Conservation (phyloP, 352 stramenopile genomes). For the Globisporangium cylindrosporum region DNA sequence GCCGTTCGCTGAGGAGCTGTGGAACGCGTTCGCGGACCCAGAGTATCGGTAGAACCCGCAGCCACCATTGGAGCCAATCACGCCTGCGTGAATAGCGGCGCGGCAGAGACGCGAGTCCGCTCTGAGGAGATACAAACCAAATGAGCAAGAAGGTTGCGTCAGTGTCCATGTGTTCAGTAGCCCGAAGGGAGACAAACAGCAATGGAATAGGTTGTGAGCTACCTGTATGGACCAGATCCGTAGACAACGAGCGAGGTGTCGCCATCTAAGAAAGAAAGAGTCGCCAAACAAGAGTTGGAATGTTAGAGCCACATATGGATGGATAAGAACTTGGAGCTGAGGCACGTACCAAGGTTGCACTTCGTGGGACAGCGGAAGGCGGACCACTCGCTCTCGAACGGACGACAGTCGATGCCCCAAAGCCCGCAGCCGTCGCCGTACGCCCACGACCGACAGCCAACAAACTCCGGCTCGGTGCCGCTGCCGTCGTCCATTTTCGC, state of each 20-base stretch:
- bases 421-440: slow-evolving; percentile 63
- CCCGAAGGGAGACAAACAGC: not conserved
- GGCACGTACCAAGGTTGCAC: slow-evolving; percentile 50
- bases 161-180: not conserved
- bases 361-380: slow-evolving; percentile 66
- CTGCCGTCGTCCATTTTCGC: slow-evolving; percentile 38
- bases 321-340: not conserved
- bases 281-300: not conserved
- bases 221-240: slow-evolving; percentile 66
- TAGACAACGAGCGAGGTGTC: slow-evolving; percentile 61
- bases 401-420: slow-evolving; percentile 54
- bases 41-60: slow-evolving; percentile 34
- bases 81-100: slow-evolving; percentile 75
- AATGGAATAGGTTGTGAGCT: not conserved
- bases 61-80: slow-evolving; percentile 62
- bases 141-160: not conserved
- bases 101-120: slow-evolving; percentile 78
- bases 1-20: slow-evolving; percentile 40
- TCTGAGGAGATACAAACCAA: slow-evolving; percentile 19
- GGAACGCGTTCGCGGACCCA: slow-evolving; percentile 38
- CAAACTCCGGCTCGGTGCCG: slow-evolving; percentile 37
- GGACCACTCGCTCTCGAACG: slow-evolving; percentile 58
- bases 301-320: not conserved
- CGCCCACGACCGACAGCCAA: slow-evolving; percentile 66
- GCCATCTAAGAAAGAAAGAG: slow-evolving; percentile 35